Evolutionary conservation across 2,329 filamentous ascomycete genomes (phyloP), one percentile per base, ranked within the genome.

Genomic region (Tolypocladium sp.): DNA sequence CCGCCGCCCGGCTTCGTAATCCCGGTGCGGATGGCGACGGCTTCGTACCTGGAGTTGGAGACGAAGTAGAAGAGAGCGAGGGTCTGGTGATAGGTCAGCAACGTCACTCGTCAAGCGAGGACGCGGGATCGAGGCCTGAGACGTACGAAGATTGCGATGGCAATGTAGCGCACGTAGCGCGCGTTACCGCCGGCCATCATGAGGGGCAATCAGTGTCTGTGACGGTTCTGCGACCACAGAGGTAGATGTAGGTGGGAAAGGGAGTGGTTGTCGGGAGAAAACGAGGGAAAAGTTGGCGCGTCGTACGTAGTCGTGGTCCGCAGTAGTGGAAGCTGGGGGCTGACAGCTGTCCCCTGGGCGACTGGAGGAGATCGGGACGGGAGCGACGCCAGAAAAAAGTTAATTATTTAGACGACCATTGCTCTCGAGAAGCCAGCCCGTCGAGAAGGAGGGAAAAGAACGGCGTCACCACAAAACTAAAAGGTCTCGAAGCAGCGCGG

Each of bases 91-190:
- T 41, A 42, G 42, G 64, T 69, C 56, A 68, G 67, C 56, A 35
- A 25, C 22, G 13, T 8, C 3, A 7, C 15, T 38, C 35, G 53
- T 33, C 33, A 40, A 13, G 35, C 8, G 2, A 33, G 25, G 13
- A 12, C 27, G 12, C 12, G 17, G 9, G 3, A 55, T 25, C 25
- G n/a, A 25, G 25, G 38, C 10, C 12, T 46, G 41, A 42, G 52
- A 81, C 88, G 71, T 83, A 96, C 92, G 70, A 96, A 88, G 70
- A 92, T 82, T 61, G 91, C 90, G 70, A 96, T 86, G 71, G 94
- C 81, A 72, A 96, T 81, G 75, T 87, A 88, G 80, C 85, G 84
- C 80, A 87, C 77, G 69, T 91, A 91, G 76, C 89, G 87, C 75
- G 87, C 85, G 66, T 84, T 86, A 71, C 86, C 86, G 61, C 86